Evolutionary conservation across 306 rosid genomes (phyloP).

Genomic region (Medicago arabica): DNA sequence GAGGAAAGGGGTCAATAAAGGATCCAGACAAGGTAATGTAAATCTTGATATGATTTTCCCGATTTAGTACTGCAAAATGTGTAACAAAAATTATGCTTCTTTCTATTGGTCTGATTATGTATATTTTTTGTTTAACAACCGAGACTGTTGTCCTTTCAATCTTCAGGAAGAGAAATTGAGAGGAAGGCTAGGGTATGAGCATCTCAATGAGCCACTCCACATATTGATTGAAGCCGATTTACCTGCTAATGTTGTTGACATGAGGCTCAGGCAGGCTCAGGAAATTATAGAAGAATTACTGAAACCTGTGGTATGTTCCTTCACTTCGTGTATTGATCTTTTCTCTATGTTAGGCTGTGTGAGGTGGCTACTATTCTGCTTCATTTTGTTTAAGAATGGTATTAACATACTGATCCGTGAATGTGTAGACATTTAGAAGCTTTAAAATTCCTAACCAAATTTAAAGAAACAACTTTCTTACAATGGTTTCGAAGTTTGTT

Average conservation of each 20-base stretch:
- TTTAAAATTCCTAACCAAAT: constrained; percentile 10
- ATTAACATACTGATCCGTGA: constrained; percentile 9
- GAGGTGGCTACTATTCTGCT: constrained; percentile 38
- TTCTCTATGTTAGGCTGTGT: constrained; percentile 2
- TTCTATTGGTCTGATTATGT: constrained; percentile 5
- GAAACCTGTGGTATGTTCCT: constrained; percentile 86
- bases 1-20: constrained; percentile 92
- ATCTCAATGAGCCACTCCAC: constrained; percentile 93
- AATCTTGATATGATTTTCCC: constrained; percentile 26
- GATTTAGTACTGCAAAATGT: constrained; percentile 21
- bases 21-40: constrained; percentile 81
- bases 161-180: constrained; percentile 88
- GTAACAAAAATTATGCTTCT: constrained; percentile 9
- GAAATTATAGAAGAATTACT: constrained; percentile 97
- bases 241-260: constrained; percentile 83
- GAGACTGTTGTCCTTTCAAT: constrained; percentile 35
- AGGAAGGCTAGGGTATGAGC: constrained; percentile 98
- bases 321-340: constrained; percentile 28
- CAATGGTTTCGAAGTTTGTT: constrained; percentile 15
- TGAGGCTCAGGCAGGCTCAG: constrained; percentile 94
- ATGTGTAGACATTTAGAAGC: not conserved
- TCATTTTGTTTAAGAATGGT: constrained; percentile 30
- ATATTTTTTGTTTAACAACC: constrained; percentile 19
- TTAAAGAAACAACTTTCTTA: constrained; percentile 3
- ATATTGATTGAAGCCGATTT: constrained; percentile 95